Base-by-base conservation (phyloP, 2,329 filamentous ascomycete species). In the Aspergillus phoenicis region DNA sequence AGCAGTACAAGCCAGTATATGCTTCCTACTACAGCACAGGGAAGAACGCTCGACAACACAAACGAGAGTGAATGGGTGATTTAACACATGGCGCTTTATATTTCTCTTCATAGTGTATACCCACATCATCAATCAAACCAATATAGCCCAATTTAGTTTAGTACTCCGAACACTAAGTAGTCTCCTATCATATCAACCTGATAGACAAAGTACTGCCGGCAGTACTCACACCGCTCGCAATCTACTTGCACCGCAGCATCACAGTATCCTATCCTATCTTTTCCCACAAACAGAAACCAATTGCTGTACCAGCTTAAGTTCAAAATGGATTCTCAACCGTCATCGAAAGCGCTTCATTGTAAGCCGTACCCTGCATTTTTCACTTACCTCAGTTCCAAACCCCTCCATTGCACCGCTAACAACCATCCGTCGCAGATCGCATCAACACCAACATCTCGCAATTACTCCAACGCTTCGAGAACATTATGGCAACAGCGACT, bases 391-490 rank as follows among this genome's bases (percentile, higher is more conserved):
- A 20, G 20, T 20, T 20, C 20, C 20, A 20, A 20, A 20, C 3
- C 7, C 13, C 8, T 8, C n/a, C 13, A 30, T n/a, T 45, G 24
- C 41, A 38, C 33, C 15, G 17, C 20, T 22, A 36, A 22, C 20
- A 54, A 54, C 59, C 52, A 22, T 56, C 53, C 10, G 20, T 26
- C 5, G 20, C 64, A 82, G 80, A 75, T 58, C 80, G 79, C 61
- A 78, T 81, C 66, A 78, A 79, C 62, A 70, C 71, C 59, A 73
- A 82, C 62, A 73, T 82, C 61, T 74, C 77, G 17, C 77, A 80
- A 62, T 71, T 82, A 33, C 72, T 85, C 20, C 81, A 82, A 66
- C 81, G 82, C 38, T 86, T 85, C 68, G 80, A 85, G 62, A 83
- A 82, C 45, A 82, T 87, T 54, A 78, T 87, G 66, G 78, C 80